These are phyloP conservation scores for Rutstroemia sp. DNA, from an alignment of 2,329 filamentous ascomycete genomes.

Conservation along the genomic window DNA sequence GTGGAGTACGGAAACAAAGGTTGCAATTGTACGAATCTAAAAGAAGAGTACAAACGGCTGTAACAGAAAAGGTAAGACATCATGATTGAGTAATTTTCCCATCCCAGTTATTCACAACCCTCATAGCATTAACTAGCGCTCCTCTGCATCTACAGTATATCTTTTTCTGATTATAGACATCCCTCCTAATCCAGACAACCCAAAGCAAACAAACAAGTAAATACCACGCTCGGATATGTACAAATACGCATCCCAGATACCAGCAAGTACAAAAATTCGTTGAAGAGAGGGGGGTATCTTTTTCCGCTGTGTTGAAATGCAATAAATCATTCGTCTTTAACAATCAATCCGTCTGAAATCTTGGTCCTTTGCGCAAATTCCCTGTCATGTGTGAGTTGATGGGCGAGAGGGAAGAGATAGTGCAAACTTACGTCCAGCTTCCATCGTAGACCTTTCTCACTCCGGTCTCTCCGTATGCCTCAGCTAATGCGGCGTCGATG, in stretches of 20 bases:
- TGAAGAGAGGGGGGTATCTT: conserved; percentile 8
- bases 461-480: conserved; percentile 64
- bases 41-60: too few relatives aligned
- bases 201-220: background rate
- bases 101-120: too few relatives aligned
- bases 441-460: conserved; percentile 82
- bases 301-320: conserved; percentile 7
- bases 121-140: too few relatives aligned
- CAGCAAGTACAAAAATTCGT: conserved; percentile 1
- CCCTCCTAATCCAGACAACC: too few relatives aligned
- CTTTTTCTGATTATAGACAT: too few relatives aligned
- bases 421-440: conserved; percentile 83
- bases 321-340: conserved; percentile 35
- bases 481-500: conserved; percentile 76
- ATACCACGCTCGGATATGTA: background rate
- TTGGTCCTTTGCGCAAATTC: conserved; percentile 62
- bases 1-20: too few relatives aligned
- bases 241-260: conserved; percentile 1
- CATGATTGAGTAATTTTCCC: too few relatives aligned
- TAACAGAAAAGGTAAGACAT: too few relatives aligned
- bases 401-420: background rate
- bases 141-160: too few relatives aligned
- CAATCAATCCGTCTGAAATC: conserved; percentile 54
- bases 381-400: conserved; percentile 31
- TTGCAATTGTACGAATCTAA: too few relatives aligned